Percentiles rank a stretch among this genome's conserved stretches.
Conservation (phyloP, 352 stramenopile species). For the Plasmopara muralis region DNA sequence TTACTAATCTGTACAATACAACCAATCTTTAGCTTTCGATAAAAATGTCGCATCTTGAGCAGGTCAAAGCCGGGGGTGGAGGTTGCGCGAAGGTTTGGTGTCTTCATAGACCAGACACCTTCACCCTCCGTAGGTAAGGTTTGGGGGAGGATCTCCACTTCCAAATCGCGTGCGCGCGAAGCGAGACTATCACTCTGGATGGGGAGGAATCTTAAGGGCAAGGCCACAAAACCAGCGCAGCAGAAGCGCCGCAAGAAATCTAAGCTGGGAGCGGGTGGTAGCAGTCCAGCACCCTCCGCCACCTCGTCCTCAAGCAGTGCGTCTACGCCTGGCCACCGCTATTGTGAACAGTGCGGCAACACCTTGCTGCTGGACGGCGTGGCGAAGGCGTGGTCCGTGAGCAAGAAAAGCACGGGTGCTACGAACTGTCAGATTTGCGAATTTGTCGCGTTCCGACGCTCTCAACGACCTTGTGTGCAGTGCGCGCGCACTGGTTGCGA, state of each 20-base stretch:
- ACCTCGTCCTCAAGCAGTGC: slow-evolving; percentile 24
- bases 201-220: slow-evolving; percentile 29
- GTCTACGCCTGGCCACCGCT: slow-evolving; percentile 33
- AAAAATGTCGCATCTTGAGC: slow-evolving; percentile 20
- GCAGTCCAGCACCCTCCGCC: slow-evolving; percentile 23
- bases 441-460: slow-evolving; percentile 65
- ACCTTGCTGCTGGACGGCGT: slow-evolving; percentile 35
- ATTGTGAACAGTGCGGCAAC: slow-evolving; percentile 54
- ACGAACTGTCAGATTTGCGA: slow-evolving; percentile 76
- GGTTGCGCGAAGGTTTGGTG: slow-evolving; percentile 15
- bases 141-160: slow-evolving; percentile 34
- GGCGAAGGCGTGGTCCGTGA: slow-evolving; percentile 31
- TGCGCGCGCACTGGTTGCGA: slow-evolving; percentile 58
- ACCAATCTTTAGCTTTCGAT: neutral
- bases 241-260: slow-evolving; percentile 34
- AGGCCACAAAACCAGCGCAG: slow-evolving; percentile 19
- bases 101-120: slow-evolving; percentile 5
- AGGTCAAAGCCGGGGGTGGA: neutral
- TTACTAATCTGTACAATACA: neutral
- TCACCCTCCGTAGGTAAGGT: slow-evolving; percentile 6
- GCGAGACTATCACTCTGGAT: slow-evolving; percentile 31
- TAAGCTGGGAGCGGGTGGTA: slow-evolving; percentile 6
- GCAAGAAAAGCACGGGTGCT: slow-evolving; percentile 41
- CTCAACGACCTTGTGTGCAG: slow-evolving; percentile 57
- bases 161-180: slow-evolving; percentile 11